A percentile compares a stretch with the other conserved stretches of the same genome.
These are phyloP conservation scores for Medicago lupulina DNA, from an alignment of 306 rosid species.

Conservation along the genomic window DNA sequence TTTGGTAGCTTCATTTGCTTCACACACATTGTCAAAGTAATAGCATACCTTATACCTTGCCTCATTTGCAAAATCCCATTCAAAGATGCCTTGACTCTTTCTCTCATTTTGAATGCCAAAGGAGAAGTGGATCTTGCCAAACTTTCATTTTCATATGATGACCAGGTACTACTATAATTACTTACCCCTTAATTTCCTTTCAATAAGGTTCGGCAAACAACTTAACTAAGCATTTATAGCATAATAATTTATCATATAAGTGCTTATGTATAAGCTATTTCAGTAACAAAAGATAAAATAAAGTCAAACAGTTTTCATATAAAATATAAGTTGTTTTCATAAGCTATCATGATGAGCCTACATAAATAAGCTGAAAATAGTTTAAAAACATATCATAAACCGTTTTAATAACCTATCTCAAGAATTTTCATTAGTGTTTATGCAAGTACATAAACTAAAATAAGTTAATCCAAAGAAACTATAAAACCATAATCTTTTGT, in stretches of 20 bases:
- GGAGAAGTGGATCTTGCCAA: conserved; percentile 51
- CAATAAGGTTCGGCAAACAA: not conserved
- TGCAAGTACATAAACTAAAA: not conserved
- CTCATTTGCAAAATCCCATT: conserved; percentile 48
- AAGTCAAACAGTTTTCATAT: not conserved
- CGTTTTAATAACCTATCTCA: not conserved
- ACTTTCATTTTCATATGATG: conserved; percentile 26
- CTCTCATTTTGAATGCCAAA: conserved; percentile 56
- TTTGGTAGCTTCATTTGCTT: not conserved
- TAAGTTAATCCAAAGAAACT: not conserved
- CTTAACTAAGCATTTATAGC: not conserved
- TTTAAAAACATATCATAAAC: no score
- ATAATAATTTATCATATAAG: no score
- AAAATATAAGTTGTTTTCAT: not conserved
- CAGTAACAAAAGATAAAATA: not conserved
- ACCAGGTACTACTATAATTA: not conserved
- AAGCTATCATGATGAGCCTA: not conserved
- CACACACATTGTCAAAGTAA: conserved; percentile 35
- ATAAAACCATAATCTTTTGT: not conserved
- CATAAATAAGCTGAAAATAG: not conserved
- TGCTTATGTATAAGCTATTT: no score
- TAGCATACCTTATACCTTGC: conserved; percentile 19
- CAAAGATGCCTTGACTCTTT: conserved; percentile 50
- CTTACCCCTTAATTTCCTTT: conserved; percentile 13
- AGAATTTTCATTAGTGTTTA: not conserved